Evolutionary conservation across 1,139 yeast genomes (phyloP).

Genomic region (Meyerozyma smithsonii): DNA sequence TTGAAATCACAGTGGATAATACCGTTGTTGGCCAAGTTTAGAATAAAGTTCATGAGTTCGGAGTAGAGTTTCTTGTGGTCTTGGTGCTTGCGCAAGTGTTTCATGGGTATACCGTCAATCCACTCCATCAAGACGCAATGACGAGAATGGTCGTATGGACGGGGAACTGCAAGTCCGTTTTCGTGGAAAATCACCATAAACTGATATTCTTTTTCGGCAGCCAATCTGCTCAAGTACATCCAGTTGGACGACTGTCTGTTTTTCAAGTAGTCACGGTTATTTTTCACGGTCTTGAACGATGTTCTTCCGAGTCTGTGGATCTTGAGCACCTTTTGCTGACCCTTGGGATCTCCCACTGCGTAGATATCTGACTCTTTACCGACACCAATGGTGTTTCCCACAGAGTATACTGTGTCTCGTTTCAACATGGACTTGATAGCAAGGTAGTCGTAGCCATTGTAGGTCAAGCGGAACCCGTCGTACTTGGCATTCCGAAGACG

Average conservation of each 20-base stretch:
- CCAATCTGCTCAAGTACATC: slow-evolving; percentile 88
- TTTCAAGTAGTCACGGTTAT: slow-evolving; percentile 84
- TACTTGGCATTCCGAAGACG: slow-evolving; percentile 80
- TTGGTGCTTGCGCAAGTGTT: slow-evolving; percentile 65
- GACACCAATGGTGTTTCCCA: slow-evolving; percentile 89
- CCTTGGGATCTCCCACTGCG: slow-evolving; percentile 70
- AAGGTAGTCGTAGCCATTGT: slow-evolving; percentile 85
- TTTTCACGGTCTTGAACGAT: slow-evolving; percentile 86
- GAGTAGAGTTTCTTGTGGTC: slow-evolving; percentile 70
- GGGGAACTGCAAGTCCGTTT: slow-evolving; percentile 82
- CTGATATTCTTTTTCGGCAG: slow-evolving; percentile 88
- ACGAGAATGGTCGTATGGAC: slow-evolving; percentile 83
- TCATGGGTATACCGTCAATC: slow-evolving; percentile 86
- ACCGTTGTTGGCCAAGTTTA: slow-evolving; percentile 79
- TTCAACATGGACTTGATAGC: slow-evolving; percentile 81
- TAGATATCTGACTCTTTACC: slow-evolving; percentile 97
- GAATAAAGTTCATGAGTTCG: slow-evolving; percentile 82
- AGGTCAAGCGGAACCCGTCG: slow-evolving; percentile 89
- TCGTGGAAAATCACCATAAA: slow-evolving; percentile 73
- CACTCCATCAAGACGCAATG: slow-evolving; percentile 93
- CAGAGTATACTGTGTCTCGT: slow-evolving; percentile 66
- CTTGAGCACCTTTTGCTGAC: slow-evolving; percentile 68
- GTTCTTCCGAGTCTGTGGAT: slow-evolving; percentile 92
- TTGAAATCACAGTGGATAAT: slow-evolving; percentile 96
- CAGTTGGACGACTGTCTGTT: slow-evolving; percentile 69